Percentiles rank a stretch among this genome's conserved stretches.
These are phyloP conservation scores for Bryoglossum gracile DNA, from an alignment of 495 filamentous ascomycete species.

Conservation along the genomic window DNA sequence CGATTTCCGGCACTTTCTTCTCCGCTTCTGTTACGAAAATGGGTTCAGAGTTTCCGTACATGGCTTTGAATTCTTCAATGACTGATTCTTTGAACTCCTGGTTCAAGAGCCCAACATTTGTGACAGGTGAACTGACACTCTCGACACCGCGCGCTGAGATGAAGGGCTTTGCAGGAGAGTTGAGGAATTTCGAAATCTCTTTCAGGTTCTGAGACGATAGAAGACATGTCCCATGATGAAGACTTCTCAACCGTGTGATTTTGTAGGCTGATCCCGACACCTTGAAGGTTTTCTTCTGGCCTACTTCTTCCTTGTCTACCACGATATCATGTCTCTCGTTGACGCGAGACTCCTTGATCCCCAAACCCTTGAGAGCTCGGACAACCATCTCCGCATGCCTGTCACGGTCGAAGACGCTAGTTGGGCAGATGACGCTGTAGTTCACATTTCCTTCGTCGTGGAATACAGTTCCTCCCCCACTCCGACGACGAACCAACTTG, in stretches of 20 bases:
- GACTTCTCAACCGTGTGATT: constrained; percentile 63
- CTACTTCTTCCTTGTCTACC: constrained; percentile 39
- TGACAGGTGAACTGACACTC: constrained; percentile 78
- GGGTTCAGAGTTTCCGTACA: constrained; percentile 35
- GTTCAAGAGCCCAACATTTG: constrained; percentile 55
- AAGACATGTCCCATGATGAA: constrained; percentile 91
- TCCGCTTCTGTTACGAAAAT: not conserved
- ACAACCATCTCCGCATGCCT: constrained; percentile 89
- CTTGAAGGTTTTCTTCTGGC: constrained; percentile 48
- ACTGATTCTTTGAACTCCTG: constrained; percentile 45
- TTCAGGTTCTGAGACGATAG: constrained; percentile 63
- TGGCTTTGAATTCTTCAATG: constrained; percentile 40
- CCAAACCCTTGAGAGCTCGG: constrained; percentile 56
- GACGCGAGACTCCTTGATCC: constrained; percentile 48
- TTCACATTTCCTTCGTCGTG: constrained; percentile 92
- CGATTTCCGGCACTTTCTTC: not conserved
- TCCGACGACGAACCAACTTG: constrained; percentile 70
- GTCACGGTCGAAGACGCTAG: constrained; percentile 66
- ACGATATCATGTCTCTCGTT: constrained; percentile 95
- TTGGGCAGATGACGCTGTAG: constrained; percentile 82
- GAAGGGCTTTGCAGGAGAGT: constrained; percentile 63
- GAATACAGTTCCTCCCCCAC: constrained; percentile 87
- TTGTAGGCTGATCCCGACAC: constrained; percentile 93
- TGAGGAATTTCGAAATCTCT: constrained; percentile 55
- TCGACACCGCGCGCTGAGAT: constrained; percentile 84